Evolutionary conservation across 192 early-diverging fungal species (phyloP).

Genomic region (Chytriomyces sp.): DNA sequence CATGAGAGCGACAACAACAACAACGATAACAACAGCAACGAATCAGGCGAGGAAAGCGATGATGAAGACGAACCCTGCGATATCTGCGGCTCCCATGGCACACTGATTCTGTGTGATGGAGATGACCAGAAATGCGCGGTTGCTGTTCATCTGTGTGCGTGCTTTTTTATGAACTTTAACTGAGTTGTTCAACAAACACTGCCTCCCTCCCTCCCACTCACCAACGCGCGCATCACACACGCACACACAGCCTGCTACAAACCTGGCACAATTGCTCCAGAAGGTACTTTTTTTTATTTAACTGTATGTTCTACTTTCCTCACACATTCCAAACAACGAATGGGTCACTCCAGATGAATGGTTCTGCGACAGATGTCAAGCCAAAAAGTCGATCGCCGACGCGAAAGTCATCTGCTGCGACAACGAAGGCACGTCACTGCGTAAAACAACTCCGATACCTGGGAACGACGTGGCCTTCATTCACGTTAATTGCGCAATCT

Average conservation of each 20-base stretch:
- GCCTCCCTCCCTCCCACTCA: background rate
- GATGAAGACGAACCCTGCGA: slow-evolving; percentile 2
- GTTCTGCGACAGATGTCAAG: slow-evolving; percentile 12
- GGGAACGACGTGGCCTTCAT: background rate
- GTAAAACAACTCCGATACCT: slow-evolving; percentile 2
- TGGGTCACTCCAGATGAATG: background rate
- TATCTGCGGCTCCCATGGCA: slow-evolving; percentile 15
- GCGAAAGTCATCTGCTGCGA: slow-evolving; percentile 15
- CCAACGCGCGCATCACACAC: background rate
- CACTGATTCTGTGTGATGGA: slow-evolving; percentile 25
- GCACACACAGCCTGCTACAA: slow-evolving; percentile 13
- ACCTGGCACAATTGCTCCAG: background rate
- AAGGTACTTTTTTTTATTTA: slow-evolving; percentile 4
- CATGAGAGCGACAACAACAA: background rate
- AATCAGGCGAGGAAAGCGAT: background rate
- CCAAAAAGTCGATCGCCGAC: background rate
- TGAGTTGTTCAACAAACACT: background rate
- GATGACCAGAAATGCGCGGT: slow-evolving; percentile 2
- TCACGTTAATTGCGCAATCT: slow-evolving; percentile 23
- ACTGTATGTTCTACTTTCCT: background rate
- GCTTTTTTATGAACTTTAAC: background rate
- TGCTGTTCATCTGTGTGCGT: slow-evolving; percentile 19
- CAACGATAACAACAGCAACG: slow-evolving; percentile 8
- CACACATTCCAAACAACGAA: background rate
- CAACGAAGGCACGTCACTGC: background rate